Evolutionary conservation across 2,329 filamentous ascomycete species (phyloP), one percentile per base, ranked within the genome.

Genomic region (Pleomassaria siparia): DNA sequence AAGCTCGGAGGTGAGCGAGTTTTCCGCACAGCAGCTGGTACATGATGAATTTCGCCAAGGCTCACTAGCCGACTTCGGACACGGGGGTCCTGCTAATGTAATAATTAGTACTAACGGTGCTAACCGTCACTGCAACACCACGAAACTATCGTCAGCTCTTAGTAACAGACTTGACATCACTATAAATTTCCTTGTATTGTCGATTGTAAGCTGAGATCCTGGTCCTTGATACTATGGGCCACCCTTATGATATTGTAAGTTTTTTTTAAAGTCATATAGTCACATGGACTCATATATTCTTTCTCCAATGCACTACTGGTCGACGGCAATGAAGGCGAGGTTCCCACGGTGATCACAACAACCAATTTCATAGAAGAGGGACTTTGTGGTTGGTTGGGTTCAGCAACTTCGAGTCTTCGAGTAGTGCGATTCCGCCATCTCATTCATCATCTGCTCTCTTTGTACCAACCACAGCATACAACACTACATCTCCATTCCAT

Each of bases 1-100:
- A 47, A 53, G 54, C 41, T 30, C 29, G 41, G 40, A 46, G 51
- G 41, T 41, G 44, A 32, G 43, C 21, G 32, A 37, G 35, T 37
- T 37, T 37, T 37, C 18, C 18, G 35, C n/a, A n/a, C 9, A 32
- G 29, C 29, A 32, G 29, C 29, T 32, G n/a, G n/a, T n/a, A n/a
- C 35, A 37, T 37, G 18, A 37, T 37, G 35, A 22, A n/a, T 24
- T 37, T 11, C 13, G 35, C 35, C 35, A 37, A 37, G 35, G 15
- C 35, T 37, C 35, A 20, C 39, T 41, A 41, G 15, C 11, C 39
- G 39, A 28, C 39, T 22, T 37, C 35, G 35, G 35, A 7, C 4
- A 7, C 9, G n/a, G 8, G n/a, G n/a, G n/a, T 4, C 35, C 18
- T 37, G 35, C 35, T 20, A 37, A 18, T 21, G 18, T 11, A n/a